These are phyloP conservation scores for Trapa incisa DNA, from an alignment of 345 rosid species.

Conservation along the genomic window DNA sequence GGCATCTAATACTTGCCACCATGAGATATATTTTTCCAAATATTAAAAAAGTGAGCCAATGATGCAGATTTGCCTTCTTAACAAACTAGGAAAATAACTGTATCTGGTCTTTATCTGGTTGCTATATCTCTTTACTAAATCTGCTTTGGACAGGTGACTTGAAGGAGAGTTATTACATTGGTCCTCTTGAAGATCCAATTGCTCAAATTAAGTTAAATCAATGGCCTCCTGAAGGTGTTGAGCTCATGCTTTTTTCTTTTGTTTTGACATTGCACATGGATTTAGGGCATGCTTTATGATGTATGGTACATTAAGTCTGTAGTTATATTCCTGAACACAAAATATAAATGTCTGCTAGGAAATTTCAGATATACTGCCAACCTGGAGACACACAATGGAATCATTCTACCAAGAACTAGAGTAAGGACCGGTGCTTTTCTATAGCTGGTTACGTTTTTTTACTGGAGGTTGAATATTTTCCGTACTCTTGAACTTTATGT, in stretches of 20 bases:
- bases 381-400: slow-evolving; percentile 57
- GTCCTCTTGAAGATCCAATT: slow-evolving; percentile 31
- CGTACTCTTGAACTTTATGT: neutral
- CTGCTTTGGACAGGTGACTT: no score
- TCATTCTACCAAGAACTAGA: slow-evolving; percentile 28
- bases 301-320: neutral
- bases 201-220: slow-evolving; percentile 29
- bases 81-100: no score
- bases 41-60: no score
- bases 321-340: neutral
- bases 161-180: slow-evolving; percentile 51
- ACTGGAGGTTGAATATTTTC: slow-evolving; percentile 1
- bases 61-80: no score
- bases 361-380: slow-evolving; percentile 50
- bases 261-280: neutral
- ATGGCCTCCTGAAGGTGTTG: slow-evolving; percentile 64
- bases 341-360: slow-evolving; percentile 11
- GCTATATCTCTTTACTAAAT: no score
- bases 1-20: no score
- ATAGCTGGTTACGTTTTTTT: neutral
- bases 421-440: slow-evolving; percentile 26
- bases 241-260: neutral
- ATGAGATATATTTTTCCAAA: no score
- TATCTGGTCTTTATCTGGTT: no score
- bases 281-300: neutral